Evolutionary conservation across 208 protist species (phyloP), one percentile per base, ranked within the genome.

Genomic region (Leishmania lainsoni): DNA sequence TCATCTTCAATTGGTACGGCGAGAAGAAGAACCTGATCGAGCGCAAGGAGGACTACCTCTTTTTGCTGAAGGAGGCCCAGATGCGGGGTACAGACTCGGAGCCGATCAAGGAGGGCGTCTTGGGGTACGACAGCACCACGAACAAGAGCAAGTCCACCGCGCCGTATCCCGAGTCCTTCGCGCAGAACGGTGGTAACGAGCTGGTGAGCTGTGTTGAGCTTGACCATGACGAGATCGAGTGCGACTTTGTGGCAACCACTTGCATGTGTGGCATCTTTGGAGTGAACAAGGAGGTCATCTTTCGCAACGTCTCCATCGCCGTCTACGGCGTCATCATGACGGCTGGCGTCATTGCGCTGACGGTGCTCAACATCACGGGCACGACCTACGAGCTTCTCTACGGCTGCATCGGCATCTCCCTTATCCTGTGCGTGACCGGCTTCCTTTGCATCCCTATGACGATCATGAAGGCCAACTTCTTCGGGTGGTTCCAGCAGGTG

Each of bases 1-100:
- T 91, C 72, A 84, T 91, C 75, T 83, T 91, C 49, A 93, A 93
- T 81, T 90, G 85, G 76, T 90, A 88, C 74, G 92, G 84, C 61
- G 92, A 95, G 90, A 72, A 84, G 65, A 81, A 48, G 49, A 94
- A 95, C 83, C 66, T 63, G 10, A 76, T 78, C 49, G 90, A 94
- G 58, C 90, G 90, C 68, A 42, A 54, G 17, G 83, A 90, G 51
- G 90, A 93, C 80, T 70, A 66, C 42, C 12, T 83, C n/a, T 81
- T 91, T 22, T 39, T 88, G 8, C 81, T 80, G 32, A 80, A 82
- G 49, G 79, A 85, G 71, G 20, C 79, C 14, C 42, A 79, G 74
- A 75, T 76, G 70, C 78, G 77, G 51, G 58, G 49, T 20, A 59
- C n/a, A 29, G 71, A 58, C 42, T 75, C 45, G 17, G 71, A 59